These are phyloP conservation scores for Paralagenidium karlingii DNA, from an alignment of 352 stramenopile species.

Conservation along the genomic window DNA sequence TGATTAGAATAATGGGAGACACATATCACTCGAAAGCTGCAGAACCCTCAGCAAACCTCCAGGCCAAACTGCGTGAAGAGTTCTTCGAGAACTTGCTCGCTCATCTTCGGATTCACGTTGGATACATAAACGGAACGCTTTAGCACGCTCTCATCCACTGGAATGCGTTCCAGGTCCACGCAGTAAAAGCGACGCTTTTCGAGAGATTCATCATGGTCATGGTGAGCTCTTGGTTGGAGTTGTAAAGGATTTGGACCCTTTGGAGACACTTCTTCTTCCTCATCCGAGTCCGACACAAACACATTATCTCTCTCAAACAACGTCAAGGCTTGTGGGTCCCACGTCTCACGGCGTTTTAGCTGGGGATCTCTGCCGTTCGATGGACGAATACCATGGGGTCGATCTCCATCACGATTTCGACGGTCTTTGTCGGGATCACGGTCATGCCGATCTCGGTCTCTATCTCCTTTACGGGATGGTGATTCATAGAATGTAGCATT, in stretches of 20 bases:
- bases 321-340: too few relatives aligned
- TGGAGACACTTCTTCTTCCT: background rate
- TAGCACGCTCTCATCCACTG: constrained; percentile 21
- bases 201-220: too few relatives aligned
- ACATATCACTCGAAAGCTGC: constrained; percentile 1
- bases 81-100: constrained; percentile 30
- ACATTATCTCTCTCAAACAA: background rate
- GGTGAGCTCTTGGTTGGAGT: too few relatives aligned
- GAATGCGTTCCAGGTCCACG: constrained; percentile 22
- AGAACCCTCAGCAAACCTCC: constrained; percentile 19
- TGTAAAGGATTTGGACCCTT: background rate
- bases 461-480: constrained; percentile 1
- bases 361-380: too few relatives aligned
- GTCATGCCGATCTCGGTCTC: too few relatives aligned
- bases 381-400: too few relatives aligned
- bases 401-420: too few relatives aligned
- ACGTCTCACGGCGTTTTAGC: too few relatives aligned
- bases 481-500: too few relatives aligned
- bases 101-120: constrained; percentile 27
- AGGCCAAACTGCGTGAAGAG: constrained; percentile 43
- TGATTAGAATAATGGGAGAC: constrained; percentile 6
- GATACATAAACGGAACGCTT: constrained; percentile 40
- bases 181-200: too few relatives aligned
- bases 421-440: too few relatives aligned
- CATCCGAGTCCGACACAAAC: background rate